Evolutionary conservation across 768 basidiomycete genomes (phyloP), one percentile per base, ranked within the genome.

Genomic region (Chiua virens): DNA sequence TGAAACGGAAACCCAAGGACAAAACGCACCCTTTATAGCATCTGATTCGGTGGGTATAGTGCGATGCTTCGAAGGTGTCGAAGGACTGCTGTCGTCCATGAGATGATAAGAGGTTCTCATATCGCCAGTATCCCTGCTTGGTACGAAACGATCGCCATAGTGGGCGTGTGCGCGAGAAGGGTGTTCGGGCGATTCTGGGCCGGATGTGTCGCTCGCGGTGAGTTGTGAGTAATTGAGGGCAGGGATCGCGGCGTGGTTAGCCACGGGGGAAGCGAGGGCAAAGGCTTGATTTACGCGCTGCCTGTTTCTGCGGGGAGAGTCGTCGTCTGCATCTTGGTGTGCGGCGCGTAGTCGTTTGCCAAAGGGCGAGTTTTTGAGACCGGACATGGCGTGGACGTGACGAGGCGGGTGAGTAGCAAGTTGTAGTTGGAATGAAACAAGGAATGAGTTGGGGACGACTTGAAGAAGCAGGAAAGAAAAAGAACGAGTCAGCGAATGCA

Each of bases 361-460:
- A 70, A 89, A 91, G 1, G 86, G 86, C 62, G 89, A 89, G 71
- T 90, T 89, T 75, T 87, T 88, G 71, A 90, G 79, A 49, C 81
- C 81, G 51, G 87, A 84, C 87, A 89, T 89, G 42, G 47, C 39
- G 20, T 11, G 52, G 51, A 15, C 15, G 42, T 34, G 39, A 28
- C 21, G 48, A 27, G 9, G 42, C 9, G 42, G 22, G 42, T 15
- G 42, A 1, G 30, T 30, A 30, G 30, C 10, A 17, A 37, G 30
- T 28, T 32, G 48, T 21, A 25, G n/a, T 44, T 3, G 3, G 30
- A 30, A 11, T 3, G 10, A 30, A 30, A 56, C 40, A 47, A 43
- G 45, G 60, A 35, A 35, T 32, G 42, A 8, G 30, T 41, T 28
- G 17, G 20, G 25, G 54, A 52, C 15, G 46, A 48, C 38, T 20